A percentile compares a stretch with the other conserved stretches of the same genome.
These are phyloP conservation scores for Solanum boliviense DNA, from an alignment of 257 asterid species.

Conservation along the genomic window DNA sequence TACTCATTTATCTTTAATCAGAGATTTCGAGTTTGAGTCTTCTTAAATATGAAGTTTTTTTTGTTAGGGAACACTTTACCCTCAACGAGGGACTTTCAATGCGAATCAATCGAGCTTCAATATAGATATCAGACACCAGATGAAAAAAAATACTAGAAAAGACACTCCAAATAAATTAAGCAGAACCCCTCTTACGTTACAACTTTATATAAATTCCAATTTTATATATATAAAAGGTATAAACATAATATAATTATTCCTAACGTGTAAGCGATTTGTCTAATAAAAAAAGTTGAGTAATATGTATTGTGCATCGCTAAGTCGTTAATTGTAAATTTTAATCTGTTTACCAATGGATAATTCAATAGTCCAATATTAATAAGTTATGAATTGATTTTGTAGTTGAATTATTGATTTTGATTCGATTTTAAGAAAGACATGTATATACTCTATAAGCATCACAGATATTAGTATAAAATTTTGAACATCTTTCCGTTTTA, in stretches of 20 bases:
- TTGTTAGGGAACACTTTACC: too few species aligned
- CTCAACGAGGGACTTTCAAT: too few species aligned
- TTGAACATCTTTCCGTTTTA: neutral
- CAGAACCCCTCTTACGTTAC: neutral
- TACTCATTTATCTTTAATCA: too few species aligned
- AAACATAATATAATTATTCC: too few species aligned
- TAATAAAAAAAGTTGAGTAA: neutral
- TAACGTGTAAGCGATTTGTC: neutral
- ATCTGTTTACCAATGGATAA: too few species aligned
- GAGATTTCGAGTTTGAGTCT: fast-evolving
- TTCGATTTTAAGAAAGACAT: too few species aligned
- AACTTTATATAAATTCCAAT: too few species aligned
- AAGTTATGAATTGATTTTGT: too few species aligned
- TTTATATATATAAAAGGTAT: neutral
- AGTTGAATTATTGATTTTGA: too few species aligned
- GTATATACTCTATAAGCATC: neutral
- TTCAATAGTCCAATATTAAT: neutral
- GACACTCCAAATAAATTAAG: neutral
- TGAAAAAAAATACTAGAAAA: too few species aligned
- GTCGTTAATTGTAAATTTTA: neutral
- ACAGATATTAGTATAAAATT: neutral
- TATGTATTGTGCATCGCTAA: neutral
- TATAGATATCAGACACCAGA: fast-evolving
- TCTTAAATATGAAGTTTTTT: too few species aligned
- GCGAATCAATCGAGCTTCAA: neutral